Evolutionary conservation across 129 eudicot genomes (phyloP), one percentile per base, ranked within the genome.

Genomic region (Rutidosis leptorrhynchoides): DNA sequence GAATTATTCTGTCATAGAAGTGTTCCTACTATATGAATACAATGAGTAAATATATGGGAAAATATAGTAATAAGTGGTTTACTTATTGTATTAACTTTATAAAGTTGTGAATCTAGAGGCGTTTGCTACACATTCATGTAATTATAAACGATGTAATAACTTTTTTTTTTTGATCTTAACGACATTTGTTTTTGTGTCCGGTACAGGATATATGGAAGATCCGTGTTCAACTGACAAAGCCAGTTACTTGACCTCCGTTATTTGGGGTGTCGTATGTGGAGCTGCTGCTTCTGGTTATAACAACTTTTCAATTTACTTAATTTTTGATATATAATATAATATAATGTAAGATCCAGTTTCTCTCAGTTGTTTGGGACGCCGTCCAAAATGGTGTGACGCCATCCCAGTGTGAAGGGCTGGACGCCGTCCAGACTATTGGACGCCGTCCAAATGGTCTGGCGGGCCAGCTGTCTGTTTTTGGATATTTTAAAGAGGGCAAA

Each of bases 201-300:
- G 14, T 59, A 59, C 85, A 93, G 98, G 71, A 93, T 80, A 93
- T 72, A 23, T 89, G 98, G 98, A 93, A 93, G 80, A 89, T 93
- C 29, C 96, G 96, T 22, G 83, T 93, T 77, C 98, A 93, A 77
- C 96, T 93, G 48, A 89, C 87, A 17, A 93, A 93, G 79, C 96
- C 96, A 6, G 96, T 93, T 46, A 89, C 98, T 25, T 89, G 98
- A 96, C 98, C 98, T 76, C 98, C 96, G n/a, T 75, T 93, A 66
- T 93, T 32, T 93, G 98, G 98, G 98, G 98, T 74, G 95, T 93
- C 54, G 96, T 89, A 48, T 93, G 98, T 80, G 98, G 98, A 62
- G 96, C 98, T 74, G 96, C 98, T 56, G 96, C 98, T 67, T 93
- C 98, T 28, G 98, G 98, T 93, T n/a, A n/a, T n/a, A n/a, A n/a